Evolutionary conservation across 2,329 filamentous ascomycete genomes (phyloP), one percentile per base, ranked within the genome.

Genomic region (Torrubiellomyces zombiae): DNA sequence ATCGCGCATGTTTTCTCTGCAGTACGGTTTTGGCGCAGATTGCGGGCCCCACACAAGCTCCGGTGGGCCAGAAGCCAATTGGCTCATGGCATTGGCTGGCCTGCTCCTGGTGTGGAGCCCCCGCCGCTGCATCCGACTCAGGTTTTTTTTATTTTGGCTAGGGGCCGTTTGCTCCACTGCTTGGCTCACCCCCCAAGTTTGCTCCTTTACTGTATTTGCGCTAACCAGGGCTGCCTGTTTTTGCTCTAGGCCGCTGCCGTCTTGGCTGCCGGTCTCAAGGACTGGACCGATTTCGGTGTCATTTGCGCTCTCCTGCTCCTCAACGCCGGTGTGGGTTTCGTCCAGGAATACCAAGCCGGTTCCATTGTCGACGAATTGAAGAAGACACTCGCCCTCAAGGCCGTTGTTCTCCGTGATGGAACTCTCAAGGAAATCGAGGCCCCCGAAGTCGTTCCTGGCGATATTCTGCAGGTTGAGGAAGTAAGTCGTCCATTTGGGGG

Each of bases 241-340:
- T 18, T 7, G 16, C 23, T 24, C 22, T 33, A 74, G 69, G 65
- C 70, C 53, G 78, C 80, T 33, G 77, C 77, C 38, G 61, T 85
- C 44, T 66, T 91, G 30, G 81, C 82, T 47, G 79, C 76, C 33
- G 79, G 78, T 70, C 69, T 92, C 20, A 55, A 78, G 53, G 78
- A 89, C 43, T 92, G 82, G 82, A 77, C 92, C 36, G 82, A 92
- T 59, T 86, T 92, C 44, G 82, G 80, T 63, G 81, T 92, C 45
- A 92, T 92, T 39, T 82, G 76, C 51, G 81, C 59, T 44, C 63
- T 91, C 25, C 66, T 92, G 7, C 50, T 91, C 37, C 75, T 92
- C 36, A 92, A 92, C 58, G 82, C 82, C 20, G 58, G 56, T 35
- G 82, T 92, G 35, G 81, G 82, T 56, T 92, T 91, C 55, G 60